These are phyloP conservation scores for Penicillium roqueforti DNA, from an alignment of 495 filamentous ascomycete species.

Conservation along the genomic window DNA sequence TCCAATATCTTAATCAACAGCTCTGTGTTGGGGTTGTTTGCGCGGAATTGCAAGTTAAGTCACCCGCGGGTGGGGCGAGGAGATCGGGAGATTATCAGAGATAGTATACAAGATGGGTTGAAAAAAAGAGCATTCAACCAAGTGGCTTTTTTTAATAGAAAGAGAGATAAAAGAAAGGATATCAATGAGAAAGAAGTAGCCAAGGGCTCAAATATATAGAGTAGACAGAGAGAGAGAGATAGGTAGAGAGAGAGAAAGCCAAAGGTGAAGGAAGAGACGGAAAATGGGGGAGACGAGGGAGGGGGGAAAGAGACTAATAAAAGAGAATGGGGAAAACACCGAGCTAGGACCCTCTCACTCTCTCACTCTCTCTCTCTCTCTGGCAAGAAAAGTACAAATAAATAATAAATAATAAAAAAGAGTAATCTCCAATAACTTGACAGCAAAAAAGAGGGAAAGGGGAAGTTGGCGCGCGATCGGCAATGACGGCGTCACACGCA, in stretches of 20 bases:
- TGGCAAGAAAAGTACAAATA: conserved; percentile 6
- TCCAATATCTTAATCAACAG: background rate
- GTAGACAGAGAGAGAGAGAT: conserved; percentile 2
- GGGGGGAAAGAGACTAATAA: conserved; percentile 9
- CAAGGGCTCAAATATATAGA: conserved; percentile 6
- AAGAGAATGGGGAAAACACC: conserved; percentile 9
- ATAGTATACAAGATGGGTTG: background rate
- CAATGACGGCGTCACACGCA: conserved; percentile 31
- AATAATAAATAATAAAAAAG: background rate
- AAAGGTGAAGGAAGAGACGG: background rate
- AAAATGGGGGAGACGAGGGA: conserved; percentile 9
- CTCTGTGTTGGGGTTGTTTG: background rate
- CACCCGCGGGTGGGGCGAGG: conserved; percentile 7
- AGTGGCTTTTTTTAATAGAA: background rate
- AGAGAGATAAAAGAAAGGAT: background rate
- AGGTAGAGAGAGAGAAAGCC: conserved; percentile 8
- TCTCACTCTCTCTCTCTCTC: background rate
- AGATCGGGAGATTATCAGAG: conserved; percentile 9
- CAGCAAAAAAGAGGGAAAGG: conserved; percentile 12
- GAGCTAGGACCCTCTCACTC: conserved; percentile 5
- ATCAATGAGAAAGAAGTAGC: background rate
- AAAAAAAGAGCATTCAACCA: background rate
- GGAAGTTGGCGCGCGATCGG: conserved; percentile 45
- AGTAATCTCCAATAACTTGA: conserved; percentile 4
- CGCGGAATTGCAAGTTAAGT: conserved; percentile 4